Evolutionary conservation across 116 monocot species (phyloP), one percentile per base, ranked within the genome.

Genomic region (Cymodocea nodosa): DNA sequence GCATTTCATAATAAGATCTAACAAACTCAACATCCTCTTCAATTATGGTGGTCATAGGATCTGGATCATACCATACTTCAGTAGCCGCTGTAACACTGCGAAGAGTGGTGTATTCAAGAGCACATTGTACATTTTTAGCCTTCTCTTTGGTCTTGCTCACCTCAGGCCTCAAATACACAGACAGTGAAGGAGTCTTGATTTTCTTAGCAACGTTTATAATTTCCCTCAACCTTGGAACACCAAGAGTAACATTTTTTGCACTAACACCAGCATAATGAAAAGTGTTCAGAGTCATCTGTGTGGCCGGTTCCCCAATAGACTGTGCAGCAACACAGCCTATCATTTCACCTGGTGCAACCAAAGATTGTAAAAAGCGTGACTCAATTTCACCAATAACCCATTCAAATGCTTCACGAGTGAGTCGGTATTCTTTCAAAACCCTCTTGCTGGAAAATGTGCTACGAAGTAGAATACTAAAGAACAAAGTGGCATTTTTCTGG

Each of bases 191-290:
- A 12, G 98, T 98, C 72, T 98, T 98, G 39, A 98, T 98, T 74
- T 98, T 98, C 74, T 98, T 98, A 25, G 98, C 98, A 64, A 92
- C 98, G 72, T 98, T 98, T 55, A 98, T 98, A 66, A 98, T 98
- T 72, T 98, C 98, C 35, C 92, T 83, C 68, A 98, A 76, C 82
- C 98, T 78, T 23, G 98, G 98, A 75, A 98, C 92, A 63, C 98
- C 98, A 60, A 98, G 86, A 37, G 98, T 98, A n/a, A 98, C 98
- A 74, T 98, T 98, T 79, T 98, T 98, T 13, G 98, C 98, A 84
- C 98, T 98, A 19, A 98, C 98, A 84, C 98, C 98, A 82, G 92
- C 98, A 84, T 86, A 98, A 37, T 98, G 98, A 75, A 98, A 98
- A 39, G 98, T 98, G 71, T 98, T 98, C 35, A 98, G 69, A n/a